Base-by-base conservation (phyloP, 805 yeast genomes). In the Metschnikowia rubicola region DNA sequence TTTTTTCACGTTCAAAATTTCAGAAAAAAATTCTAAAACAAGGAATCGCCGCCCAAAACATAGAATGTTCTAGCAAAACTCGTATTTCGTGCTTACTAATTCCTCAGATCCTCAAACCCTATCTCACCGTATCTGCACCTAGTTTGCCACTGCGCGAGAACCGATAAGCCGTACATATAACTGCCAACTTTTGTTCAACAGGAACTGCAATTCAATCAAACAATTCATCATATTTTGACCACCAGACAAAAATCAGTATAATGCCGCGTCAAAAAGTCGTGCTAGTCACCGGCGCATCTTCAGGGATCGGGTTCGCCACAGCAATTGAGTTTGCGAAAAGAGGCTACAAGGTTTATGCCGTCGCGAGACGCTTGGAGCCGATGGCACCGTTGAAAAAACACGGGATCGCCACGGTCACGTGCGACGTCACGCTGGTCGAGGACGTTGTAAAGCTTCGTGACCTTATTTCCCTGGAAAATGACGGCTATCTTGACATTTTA, bases 311-410 rank as follows among this genome's bases (percentile, higher is more conserved):
- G 0, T 73, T 64, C 47, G 70, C 67, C 13, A 51, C 78, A 5
- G 72, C 81, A 8, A 52, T 62, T 15, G 78, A 75, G 51, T 66
- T 81, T 43, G 80, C 72, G n/a, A 48, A 58, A 12, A 64, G 75
- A 46, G 83, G 83, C 3, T 79, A 74, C 61, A 62, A 68, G 49
- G 88, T 86, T 0, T 84, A 78, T 59, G 91, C 90, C 1, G 83
- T 86, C 45, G 90, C 94, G 2, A 73, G 95, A 62, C 74, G 89
- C 53, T 56, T 78, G 30, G 82, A 72, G 39, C 78, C 79, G 3
- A 82, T 86, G 83, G 71, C 74, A 31, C 72, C 73, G 3, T 65
- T 83, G 48, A 65, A 65, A 13, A 58, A 71, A 11, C 64, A 67
- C 37, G 75, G 78, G 0, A 65, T 84, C 3, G 65, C 61, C 19